Evolutionary conservation across 306 rosid species (phyloP).

Genomic region (Fagus sylvatica): DNA sequence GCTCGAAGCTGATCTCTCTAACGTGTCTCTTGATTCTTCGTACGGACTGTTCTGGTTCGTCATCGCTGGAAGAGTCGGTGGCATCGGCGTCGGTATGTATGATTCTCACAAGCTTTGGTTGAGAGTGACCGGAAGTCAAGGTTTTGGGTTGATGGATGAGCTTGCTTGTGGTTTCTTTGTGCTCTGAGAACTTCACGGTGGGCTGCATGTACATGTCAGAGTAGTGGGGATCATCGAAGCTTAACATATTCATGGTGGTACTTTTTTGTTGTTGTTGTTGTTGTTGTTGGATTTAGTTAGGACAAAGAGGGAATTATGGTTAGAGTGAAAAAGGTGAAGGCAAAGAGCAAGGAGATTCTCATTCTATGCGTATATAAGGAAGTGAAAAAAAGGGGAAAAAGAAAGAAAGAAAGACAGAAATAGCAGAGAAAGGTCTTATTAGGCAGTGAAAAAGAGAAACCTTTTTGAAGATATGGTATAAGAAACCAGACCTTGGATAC

Average conservation of each 20-base stretch:
- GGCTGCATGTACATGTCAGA: neutral
- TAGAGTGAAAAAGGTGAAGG: too few species aligned
- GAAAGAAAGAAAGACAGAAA: too few species aligned
- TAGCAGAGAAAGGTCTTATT: too few species aligned
- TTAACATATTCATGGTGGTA: neutral
- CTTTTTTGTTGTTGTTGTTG: neutral
- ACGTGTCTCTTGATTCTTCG: slow-evolving; percentile 40
- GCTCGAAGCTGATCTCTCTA: slow-evolving; percentile 38
- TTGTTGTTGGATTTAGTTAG: too few species aligned
- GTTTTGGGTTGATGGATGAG: neutral
- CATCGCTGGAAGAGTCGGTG: slow-evolving; percentile 74
- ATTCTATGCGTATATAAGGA: too few species aligned
- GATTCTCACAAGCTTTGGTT: slow-evolving; percentile 52
- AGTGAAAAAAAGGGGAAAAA: too few species aligned
- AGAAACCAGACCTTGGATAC: too few species aligned
- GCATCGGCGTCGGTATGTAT: slow-evolving; percentile 76
- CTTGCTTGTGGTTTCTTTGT: slow-evolving; percentile 13
- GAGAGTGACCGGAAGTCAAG: neutral
- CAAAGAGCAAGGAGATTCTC: too few species aligned
- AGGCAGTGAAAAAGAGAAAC: too few species aligned
- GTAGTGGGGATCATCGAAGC: neutral
- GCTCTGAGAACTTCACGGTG: slow-evolving; percentile 29
- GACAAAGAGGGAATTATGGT: too few species aligned
- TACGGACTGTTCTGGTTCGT: slow-evolving; percentile 12
- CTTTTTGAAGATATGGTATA: too few species aligned